Conservation (phyloP, 805 yeast species). For the Candida michaelii region DNA sequence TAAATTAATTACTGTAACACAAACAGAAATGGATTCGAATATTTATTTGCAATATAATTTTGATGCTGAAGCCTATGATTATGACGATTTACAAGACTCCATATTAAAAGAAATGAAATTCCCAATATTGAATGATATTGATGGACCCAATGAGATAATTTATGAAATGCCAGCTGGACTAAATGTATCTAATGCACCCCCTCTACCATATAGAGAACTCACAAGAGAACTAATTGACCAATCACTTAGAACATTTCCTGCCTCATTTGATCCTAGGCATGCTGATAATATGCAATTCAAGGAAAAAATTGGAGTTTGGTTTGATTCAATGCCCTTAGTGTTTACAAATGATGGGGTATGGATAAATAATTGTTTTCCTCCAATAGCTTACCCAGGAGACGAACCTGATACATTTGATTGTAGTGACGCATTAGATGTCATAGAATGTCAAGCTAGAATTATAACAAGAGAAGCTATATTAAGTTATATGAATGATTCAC, state of each 20-base stretch:
- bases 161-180: not conserved
- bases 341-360: slow-evolving; percentile 22
- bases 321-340: slow-evolving; percentile 51
- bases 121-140: not conserved
- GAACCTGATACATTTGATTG: slow-evolving; percentile 14
- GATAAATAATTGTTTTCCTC: slow-evolving; percentile 49
- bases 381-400: slow-evolving; percentile 32
- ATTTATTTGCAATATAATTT: not conserved
- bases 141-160: not conserved
- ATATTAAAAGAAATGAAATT: not conserved
- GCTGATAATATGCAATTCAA: slow-evolving; percentile 61
- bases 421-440: slow-evolving; percentile 23
- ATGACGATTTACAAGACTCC: not conserved
- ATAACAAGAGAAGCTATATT: slow-evolving; percentile 47
- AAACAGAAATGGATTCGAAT: slow-evolving; percentile 4
- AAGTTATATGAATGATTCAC: slow-evolving; percentile 36
- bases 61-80: not conserved
- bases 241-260: slow-evolving; percentile 10
- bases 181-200: too few relatives aligned
- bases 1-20: too few relatives aligned
- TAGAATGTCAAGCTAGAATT: slow-evolving; percentile 53
- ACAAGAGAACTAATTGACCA: not conserved
- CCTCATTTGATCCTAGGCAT: slow-evolving; percentile 57
- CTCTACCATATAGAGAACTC: not conserved
- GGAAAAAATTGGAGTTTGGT: slow-evolving; percentile 70